Percentiles rank a stretch among this genome's conserved stretches.
These are phyloP conservation scores for Tanozyma kutaoensis DNA, from an alignment of 805 yeast genomes.

Conservation along the genomic window DNA sequence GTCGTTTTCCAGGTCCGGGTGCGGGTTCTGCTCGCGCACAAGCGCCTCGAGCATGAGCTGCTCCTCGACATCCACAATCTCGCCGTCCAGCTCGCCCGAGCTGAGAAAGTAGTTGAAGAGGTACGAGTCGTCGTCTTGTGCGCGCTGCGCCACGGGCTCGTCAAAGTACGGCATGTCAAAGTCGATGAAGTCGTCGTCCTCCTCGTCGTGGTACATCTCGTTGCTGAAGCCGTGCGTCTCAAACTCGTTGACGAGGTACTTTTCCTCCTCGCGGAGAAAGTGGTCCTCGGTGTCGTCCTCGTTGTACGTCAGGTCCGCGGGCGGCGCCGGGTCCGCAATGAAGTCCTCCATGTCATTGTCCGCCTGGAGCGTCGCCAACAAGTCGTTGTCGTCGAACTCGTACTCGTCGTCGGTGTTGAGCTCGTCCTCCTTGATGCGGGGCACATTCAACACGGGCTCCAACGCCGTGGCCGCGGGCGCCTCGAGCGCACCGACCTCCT, in stretches of 20 bases:
- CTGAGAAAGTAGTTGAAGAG: conserved; percentile 62
- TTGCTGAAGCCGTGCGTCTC: conserved; percentile 33
- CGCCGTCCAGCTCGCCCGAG: conserved; percentile 14
- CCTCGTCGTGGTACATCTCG: conserved; percentile 25
- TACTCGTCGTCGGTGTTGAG: conserved; percentile 52
- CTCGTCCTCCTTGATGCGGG: conserved; percentile 35
- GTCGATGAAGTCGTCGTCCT: conserved; percentile 25
- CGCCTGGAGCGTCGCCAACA: conserved; percentile 32
- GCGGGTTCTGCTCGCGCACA: conserved; percentile 5
- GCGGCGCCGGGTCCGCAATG: conserved; percentile 8
- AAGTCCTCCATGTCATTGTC: conserved; percentile 32
- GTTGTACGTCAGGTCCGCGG: conserved; percentile 19
- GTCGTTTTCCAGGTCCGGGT: conserved; percentile 16
- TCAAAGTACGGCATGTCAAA: conserved; percentile 18
- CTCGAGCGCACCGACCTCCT: conserved; percentile 23
- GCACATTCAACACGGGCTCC: conserved; percentile 30
- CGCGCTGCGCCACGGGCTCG: conserved; percentile 10
- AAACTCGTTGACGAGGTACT: conserved; percentile 30
- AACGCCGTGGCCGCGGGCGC: conserved; percentile 2
- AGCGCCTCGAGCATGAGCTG: conserved; percentile 9
- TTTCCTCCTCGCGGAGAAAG: conserved; percentile 30
- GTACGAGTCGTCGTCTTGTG: conserved; percentile 55
- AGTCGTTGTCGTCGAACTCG: conserved; percentile 37
- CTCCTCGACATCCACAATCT: conserved; percentile 12
- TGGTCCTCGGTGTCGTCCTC: conserved; percentile 22